Percentiles rank a stretch among this genome's conserved stretches.
These are phyloP conservation scores for Cicer arietinum DNA, from an alignment of 306 rosid species.

Conservation along the genomic window DNA sequence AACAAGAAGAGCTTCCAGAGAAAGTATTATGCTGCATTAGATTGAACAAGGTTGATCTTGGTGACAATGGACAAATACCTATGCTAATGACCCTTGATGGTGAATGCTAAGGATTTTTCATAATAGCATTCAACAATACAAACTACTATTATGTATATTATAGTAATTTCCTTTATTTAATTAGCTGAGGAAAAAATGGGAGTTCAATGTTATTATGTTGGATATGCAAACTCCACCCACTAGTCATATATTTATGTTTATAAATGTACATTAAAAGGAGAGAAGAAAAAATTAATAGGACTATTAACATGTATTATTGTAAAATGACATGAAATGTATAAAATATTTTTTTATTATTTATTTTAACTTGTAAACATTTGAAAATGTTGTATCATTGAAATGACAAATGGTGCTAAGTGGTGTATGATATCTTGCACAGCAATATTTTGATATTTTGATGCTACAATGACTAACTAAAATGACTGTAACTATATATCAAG, in stretches of 20 bases:
- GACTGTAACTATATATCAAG: too few relatives aligned
- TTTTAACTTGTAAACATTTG: constrained; percentile 35
- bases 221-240: constrained; percentile 15
- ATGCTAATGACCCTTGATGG: constrained; percentile 64
- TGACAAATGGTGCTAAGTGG: background rate
- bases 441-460: background rate
- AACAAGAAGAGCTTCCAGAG: constrained; percentile 91
- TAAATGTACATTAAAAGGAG: constrained; percentile 20
- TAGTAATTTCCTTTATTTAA: background rate
- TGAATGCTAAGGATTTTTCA: constrained; percentile 38
- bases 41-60: constrained; percentile 85
- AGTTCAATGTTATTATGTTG: constrained; percentile 5
- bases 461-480: background rate
- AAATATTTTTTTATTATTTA: constrained; percentile 7
- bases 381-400: constrained; percentile 25
- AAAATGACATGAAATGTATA: background rate
- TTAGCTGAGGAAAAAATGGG: background rate
- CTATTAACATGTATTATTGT: constrained; percentile 8
- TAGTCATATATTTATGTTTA: background rate
- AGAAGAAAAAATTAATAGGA: background rate
- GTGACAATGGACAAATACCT: constrained; percentile 72
- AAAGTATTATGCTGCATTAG: constrained; percentile 88
- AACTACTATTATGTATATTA: constrained; percentile 3
- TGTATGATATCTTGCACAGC: too few relatives aligned
- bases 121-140: constrained; percentile 26